phyloP scores from a whole-genome alignment of 2,329 filamentous ascomycete species.

The Akanthomyces dipterigenus region DNA sequence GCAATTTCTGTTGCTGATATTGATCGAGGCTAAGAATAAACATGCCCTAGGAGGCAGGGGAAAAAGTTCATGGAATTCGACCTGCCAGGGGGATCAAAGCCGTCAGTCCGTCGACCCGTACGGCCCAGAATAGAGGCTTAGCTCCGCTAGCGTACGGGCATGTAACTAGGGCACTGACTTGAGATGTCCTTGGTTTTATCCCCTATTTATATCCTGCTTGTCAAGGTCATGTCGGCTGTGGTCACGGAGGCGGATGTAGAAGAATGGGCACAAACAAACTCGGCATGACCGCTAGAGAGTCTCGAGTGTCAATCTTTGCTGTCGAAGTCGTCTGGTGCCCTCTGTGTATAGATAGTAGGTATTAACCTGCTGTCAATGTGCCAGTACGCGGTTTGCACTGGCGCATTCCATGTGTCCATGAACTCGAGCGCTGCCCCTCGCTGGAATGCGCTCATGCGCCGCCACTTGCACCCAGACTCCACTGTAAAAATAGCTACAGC shows the following conservation, averaged over 20 bases:
- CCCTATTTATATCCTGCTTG: constrained; percentile 1
- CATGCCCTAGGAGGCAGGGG: background rate
- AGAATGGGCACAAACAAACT: too few relatives aligned
- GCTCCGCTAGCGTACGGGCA: background rate
- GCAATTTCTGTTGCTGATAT: background rate
- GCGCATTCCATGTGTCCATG: too few relatives aligned
- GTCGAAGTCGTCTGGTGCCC: too few relatives aligned
- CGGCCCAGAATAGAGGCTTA: background rate
- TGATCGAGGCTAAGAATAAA: constrained; percentile 3
- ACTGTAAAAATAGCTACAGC: background rate
- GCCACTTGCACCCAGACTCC: background rate
- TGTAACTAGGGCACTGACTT: background rate
- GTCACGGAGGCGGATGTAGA: too few relatives aligned
- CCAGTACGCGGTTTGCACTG: too few relatives aligned
- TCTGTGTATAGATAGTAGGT: too few relatives aligned
- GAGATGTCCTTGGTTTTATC: background rate
- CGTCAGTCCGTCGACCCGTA: background rate
- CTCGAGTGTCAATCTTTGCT: too few relatives aligned
- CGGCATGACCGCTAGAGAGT: too few relatives aligned
- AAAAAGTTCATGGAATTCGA: background rate
- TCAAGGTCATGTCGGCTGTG: too few relatives aligned
- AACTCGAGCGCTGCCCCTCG: background rate
- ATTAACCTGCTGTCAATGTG: too few relatives aligned
- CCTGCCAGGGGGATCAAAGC: background rate
- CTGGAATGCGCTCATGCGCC: background rate